phyloP scores from a whole-genome alignment of 257 asterid genomes.

The Salvia hispanica region DNA sequence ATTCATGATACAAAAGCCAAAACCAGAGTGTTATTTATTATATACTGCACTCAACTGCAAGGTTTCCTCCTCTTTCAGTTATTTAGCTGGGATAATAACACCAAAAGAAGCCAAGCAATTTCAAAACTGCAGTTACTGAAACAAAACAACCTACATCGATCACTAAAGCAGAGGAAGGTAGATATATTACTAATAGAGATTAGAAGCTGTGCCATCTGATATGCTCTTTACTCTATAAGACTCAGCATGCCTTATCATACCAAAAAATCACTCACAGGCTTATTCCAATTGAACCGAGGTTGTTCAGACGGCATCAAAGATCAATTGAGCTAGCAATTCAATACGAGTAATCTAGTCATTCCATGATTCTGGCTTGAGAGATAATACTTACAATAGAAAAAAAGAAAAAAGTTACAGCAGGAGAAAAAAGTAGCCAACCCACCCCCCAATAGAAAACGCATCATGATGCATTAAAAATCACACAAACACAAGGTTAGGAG shows the following conservation, averaged over 20 bases:
- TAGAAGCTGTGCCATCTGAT: neutral
- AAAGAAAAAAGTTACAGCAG: neutral
- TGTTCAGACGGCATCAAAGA: neutral
- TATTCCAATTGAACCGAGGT: neutral
- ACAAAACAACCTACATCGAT: slow-evolving; percentile 7
- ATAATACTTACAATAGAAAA: neutral
- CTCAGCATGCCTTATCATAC: neutral
- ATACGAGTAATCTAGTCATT: neutral
- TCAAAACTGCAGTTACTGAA: neutral
- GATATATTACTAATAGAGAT: neutral
- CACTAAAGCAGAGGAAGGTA: neutral
- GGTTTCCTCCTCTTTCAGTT: slow-evolving; percentile 6
- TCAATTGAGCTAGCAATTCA: neutral
- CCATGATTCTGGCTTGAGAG: neutral
- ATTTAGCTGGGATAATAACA: neutral
- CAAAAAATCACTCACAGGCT: neutral
- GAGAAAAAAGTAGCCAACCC: neutral
- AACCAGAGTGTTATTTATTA: neutral
- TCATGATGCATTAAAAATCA: neutral
- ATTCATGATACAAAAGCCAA: neutral
- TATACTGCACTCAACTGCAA: neutral
- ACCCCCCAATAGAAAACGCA: neutral
- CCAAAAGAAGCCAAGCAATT: slow-evolving; percentile 9
- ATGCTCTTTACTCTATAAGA: neutral
- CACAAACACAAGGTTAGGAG: neutral